Conservation (phyloP, 2,329 filamentous ascomycete genomes). For the Tympanopsis confertula region DNA sequence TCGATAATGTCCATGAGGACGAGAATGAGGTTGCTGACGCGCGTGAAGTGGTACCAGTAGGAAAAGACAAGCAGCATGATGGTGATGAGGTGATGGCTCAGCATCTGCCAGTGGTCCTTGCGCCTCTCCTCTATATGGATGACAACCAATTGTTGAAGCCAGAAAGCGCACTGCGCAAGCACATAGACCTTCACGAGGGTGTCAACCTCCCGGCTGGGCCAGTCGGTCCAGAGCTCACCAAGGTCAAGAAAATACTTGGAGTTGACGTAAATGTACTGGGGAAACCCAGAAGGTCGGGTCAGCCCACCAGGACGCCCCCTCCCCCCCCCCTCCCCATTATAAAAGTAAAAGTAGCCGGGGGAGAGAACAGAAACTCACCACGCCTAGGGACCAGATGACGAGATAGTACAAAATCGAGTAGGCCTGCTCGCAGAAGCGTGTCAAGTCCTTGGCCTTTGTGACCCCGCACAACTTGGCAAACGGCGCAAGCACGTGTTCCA, state of each 20-base stretch:
- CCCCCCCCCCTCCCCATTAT: neutral
- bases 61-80: slow-evolving; percentile 67
- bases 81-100: slow-evolving; percentile 87
- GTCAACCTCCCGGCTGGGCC: slow-evolving; percentile 66
- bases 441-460: slow-evolving; percentile 61
- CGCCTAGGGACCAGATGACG: slow-evolving; percentile 71
- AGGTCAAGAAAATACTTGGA: slow-evolving; percentile 72
- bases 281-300: neutral
- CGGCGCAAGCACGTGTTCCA: slow-evolving; percentile 80
- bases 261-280: slow-evolving; percentile 66
- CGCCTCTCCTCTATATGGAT: slow-evolving; percentile 88
- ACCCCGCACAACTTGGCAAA: slow-evolving; percentile 64
- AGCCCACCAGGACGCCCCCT: neutral
- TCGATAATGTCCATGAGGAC: slow-evolving; percentile 92
- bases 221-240: slow-evolving; percentile 69
- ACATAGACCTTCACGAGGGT: slow-evolving; percentile 80
- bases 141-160: slow-evolving; percentile 85
- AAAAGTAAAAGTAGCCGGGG: neutral
- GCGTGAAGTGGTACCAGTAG: slow-evolving; percentile 78
- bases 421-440: slow-evolving; percentile 85
- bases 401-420: slow-evolving; percentile 81
- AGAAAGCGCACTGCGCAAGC: slow-evolving; percentile 80
- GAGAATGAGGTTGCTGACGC: slow-evolving; percentile 78
- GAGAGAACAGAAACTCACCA: slow-evolving; percentile 45
- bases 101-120: slow-evolving; percentile 95